Conservation (phyloP, 495 filamentous ascomycete genomes). For the Parathielavia appendiculata region DNA sequence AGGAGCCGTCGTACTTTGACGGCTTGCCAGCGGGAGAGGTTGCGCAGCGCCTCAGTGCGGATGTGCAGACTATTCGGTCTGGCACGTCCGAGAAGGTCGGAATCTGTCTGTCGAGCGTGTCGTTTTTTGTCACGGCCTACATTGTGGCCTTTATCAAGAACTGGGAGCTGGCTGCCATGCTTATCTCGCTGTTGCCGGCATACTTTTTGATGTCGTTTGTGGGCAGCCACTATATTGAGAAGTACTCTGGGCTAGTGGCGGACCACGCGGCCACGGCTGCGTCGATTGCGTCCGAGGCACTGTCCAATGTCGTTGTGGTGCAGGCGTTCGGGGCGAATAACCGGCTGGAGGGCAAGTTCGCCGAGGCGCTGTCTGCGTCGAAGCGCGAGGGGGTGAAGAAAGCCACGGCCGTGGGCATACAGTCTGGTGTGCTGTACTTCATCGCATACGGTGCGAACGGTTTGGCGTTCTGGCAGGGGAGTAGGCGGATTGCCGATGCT, state of each 20-base stretch:
- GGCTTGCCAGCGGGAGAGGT: constrained; percentile 53
- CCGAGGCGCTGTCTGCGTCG: constrained; percentile 41
- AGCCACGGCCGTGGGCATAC: constrained; percentile 51
- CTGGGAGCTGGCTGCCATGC: constrained; percentile 45
- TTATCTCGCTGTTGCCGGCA: constrained; percentile 58
- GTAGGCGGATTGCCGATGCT: constrained; percentile 64
- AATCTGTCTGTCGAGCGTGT: constrained; percentile 51
- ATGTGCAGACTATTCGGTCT: constrained; percentile 56
- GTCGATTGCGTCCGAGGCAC: constrained; percentile 43
- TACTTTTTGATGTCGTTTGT: constrained; percentile 61
- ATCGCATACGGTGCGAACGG: constrained; percentile 81
- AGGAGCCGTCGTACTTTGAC: constrained; percentile 61
- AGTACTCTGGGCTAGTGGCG: constrained; percentile 51
- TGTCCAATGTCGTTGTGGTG: constrained; percentile 45
- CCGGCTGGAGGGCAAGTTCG: constrained; percentile 51
- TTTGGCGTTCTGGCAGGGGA: constrained; percentile 91
- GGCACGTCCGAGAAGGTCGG: constrained; percentile 67
- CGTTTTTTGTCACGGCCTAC: constrained; percentile 61
- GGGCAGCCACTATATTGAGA: constrained; percentile 56
- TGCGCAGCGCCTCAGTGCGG: constrained; percentile 54
- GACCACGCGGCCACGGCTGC: constrained; percentile 41
- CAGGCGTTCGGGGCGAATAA: constrained; percentile 45
- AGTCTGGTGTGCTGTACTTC: constrained; percentile 63
- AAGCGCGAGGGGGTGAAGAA: constrained; percentile 54
- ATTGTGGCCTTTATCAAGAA: constrained; percentile 61